Conservation (phyloP, 345 rosid species). For the Syzygium aqueum region DNA sequence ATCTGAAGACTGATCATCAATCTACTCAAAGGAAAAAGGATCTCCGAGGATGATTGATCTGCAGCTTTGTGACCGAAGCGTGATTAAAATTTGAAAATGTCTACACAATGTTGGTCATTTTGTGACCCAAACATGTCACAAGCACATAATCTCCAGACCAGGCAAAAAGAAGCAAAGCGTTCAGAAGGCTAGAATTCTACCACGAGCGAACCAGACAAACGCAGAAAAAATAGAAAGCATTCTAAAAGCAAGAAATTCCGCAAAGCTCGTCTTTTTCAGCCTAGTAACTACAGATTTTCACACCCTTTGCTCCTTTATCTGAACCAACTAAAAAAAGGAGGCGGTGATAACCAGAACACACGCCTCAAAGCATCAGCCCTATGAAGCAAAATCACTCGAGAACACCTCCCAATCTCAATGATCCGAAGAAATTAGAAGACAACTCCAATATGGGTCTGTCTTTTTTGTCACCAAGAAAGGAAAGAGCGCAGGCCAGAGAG, state of each 20-base stretch:
- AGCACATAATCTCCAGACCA: neutral
- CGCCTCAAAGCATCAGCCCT: neutral
- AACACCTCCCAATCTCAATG: neutral
- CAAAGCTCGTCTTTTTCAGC: no score
- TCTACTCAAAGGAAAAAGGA: neutral
- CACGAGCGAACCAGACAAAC: no score
- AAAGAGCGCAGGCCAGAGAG: neutral
- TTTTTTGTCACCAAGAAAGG: neutral
- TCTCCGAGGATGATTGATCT: neutral
- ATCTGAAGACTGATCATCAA: neutral
- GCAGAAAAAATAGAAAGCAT: no score
- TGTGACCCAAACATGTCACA: neutral
- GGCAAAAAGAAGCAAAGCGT: neutral
- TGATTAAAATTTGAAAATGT: neutral
- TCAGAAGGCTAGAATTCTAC: neutral
- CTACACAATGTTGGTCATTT: neutral
- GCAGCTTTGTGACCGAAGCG: neutral
- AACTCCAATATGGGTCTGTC: neutral
- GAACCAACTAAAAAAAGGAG: no score
- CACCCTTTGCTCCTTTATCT: no score
- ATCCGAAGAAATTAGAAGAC: neutral
- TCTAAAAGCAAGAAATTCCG: no score
- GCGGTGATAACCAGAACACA: neutral
- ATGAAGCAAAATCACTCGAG: neutral
- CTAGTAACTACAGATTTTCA: no score